Conservation (phyloP, 2,329 filamentous ascomycete species). For the Colletotrichum spaethianum region DNA sequence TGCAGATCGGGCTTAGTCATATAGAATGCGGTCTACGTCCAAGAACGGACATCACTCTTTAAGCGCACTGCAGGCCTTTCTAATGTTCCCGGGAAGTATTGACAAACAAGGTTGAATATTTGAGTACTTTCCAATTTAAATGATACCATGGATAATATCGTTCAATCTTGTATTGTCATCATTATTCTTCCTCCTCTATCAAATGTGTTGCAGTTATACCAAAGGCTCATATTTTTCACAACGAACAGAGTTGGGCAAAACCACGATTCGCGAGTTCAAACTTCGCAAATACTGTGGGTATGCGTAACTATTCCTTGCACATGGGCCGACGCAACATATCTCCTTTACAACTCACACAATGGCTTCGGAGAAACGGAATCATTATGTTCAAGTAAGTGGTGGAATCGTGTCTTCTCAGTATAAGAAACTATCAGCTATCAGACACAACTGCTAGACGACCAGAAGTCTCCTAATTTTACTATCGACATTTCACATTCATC, state of each 20-base stretch:
- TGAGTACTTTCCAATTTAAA: too few species aligned
- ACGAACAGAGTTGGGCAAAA: neutral
- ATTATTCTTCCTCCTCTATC: accelerated
- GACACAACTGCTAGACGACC: neutral
- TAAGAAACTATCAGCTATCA: too few species aligned
- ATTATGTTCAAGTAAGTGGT: neutral
- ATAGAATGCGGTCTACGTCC: too few species aligned
- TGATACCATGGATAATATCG: accelerated
- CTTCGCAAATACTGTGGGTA: neutral
- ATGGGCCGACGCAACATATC: neutral
- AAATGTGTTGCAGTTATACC: neutral
- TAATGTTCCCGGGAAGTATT: neutral
- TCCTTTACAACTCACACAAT: neutral
- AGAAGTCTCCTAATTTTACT: neutral
- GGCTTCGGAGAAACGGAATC: neutral
- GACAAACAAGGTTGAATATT: neutral
- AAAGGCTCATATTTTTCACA: too few species aligned
- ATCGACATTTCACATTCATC: neutral
- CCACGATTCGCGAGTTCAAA: neutral
- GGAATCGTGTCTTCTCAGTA: too few species aligned
- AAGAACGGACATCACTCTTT: neutral
- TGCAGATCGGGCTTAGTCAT: too few species aligned
- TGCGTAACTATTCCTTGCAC: neutral
- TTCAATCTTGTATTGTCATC: neutral
- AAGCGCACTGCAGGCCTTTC: neutral